A percentile compares a stretch with the other conserved stretches of the same genome.
These are phyloP conservation scores for Cyberlindnera mrakii DNA, from an alignment of 805 yeast genomes.

Conservation along the genomic window DNA sequence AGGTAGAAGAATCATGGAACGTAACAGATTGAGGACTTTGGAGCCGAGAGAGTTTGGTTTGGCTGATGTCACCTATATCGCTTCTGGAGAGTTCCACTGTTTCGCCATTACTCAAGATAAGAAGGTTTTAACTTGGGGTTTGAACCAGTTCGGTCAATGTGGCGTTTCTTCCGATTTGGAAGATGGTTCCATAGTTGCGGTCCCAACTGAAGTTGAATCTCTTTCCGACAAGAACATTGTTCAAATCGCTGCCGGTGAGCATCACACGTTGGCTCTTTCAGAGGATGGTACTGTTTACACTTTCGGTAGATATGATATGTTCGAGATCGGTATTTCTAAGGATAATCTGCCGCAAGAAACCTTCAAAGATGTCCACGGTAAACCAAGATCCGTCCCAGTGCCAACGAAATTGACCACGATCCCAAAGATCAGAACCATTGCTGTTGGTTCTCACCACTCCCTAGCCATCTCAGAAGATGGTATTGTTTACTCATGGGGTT, in stretches of 20 bases:
- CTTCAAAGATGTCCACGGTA: constrained; percentile 73
- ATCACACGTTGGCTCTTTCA: constrained; percentile 78
- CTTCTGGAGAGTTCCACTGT: constrained; percentile 93
- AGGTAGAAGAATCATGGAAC: constrained; percentile 80
- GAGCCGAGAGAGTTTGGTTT: constrained; percentile 84
- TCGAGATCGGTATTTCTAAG: constrained; percentile 76
- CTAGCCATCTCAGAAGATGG: constrained; percentile 84
- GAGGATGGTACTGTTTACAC: constrained; percentile 67
- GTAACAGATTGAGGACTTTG: constrained; percentile 63
- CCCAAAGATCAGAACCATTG: constrained; percentile 53
- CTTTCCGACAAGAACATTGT: constrained; percentile 53
- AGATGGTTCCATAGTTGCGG: constrained; percentile 76
- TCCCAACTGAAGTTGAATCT: constrained; percentile 68
- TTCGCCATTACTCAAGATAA: constrained; percentile 80
- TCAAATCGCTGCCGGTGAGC: constrained; percentile 87
- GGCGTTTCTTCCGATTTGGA: constrained; percentile 73
- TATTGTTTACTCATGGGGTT: constrained; percentile 91
- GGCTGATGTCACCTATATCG: constrained; percentile 69
- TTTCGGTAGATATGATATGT: constrained; percentile 93
- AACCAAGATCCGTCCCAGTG: constrained; percentile 76
- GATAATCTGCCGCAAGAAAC: constrained; percentile 64
- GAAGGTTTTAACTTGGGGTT: constrained; percentile 84
- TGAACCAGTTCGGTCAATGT: constrained; percentile 96
- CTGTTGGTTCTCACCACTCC: constrained; percentile 91
- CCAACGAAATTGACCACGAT: constrained; percentile 64